Evolutionary conservation across 2,329 filamentous ascomycete genomes (phyloP).

Genomic region (Verticillium klebahnii): DNA sequence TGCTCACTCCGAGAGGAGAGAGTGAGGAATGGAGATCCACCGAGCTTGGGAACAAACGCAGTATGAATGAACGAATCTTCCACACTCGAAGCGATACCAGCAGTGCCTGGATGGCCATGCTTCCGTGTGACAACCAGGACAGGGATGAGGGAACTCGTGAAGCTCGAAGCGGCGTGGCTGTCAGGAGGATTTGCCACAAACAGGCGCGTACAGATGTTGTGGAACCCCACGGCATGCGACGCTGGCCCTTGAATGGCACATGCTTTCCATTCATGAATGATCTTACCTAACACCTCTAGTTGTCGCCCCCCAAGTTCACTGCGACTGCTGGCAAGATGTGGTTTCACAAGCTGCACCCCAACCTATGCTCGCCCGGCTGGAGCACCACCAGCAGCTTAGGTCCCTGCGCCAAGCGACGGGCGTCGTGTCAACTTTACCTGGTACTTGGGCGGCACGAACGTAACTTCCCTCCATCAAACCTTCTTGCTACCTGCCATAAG

Average conservation of each 20-base stretch:
- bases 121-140: too few relatives aligned
- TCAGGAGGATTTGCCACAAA: too few relatives aligned
- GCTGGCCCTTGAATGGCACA: too few relatives aligned
- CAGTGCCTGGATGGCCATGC: too few relatives aligned
- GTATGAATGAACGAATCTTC: neutral
- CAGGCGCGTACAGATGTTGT: too few relatives aligned
- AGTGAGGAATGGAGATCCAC: neutral
- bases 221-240: too few relatives aligned
- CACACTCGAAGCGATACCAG: neutral
- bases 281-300: neutral
- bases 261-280: too few relatives aligned
- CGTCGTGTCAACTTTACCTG: neutral
- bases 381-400: neutral
- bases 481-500: too few relatives aligned
- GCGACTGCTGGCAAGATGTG: neutral
- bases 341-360: neutral
- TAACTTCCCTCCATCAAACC: too few relatives aligned
- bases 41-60: neutral
- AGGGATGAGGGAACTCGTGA: too few relatives aligned
- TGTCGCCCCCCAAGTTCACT: too few relatives aligned
- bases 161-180: too few relatives aligned
- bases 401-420: neutral
- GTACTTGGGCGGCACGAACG: neutral
- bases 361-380: neutral
- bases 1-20: neutral